phyloP scores from a whole-genome alignment of 2,329 filamentous ascomycete species.

The Sclerotinia sclerotiorum region DNA sequence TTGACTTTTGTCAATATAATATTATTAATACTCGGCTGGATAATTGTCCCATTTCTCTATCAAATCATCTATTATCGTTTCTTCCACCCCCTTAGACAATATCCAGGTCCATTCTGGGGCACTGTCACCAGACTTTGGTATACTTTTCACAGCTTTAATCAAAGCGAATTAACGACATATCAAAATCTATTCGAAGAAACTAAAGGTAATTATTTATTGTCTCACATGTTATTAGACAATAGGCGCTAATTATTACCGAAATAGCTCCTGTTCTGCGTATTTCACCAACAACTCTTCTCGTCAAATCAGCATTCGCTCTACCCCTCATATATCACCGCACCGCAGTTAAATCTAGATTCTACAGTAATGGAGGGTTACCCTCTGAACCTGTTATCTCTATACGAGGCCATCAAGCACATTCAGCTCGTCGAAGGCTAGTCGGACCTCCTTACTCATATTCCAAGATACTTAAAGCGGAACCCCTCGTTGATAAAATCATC shows the following conservation, averaged over 20 bases:
- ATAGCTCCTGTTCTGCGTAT: slow-evolving; percentile 54
- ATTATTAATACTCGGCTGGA: background rate
- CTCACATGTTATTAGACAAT: background rate
- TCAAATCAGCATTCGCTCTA: slow-evolving; percentile 54
- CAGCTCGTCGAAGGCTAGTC: slow-evolving; percentile 53
- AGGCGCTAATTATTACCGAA: background rate
- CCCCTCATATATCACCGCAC: slow-evolving; percentile 56
- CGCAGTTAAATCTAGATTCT: slow-evolving; percentile 58
- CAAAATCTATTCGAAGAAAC: slow-evolving; percentile 9
- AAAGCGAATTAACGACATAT: background rate
- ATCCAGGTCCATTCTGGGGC: slow-evolving; percentile 40
- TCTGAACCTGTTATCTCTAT: slow-evolving; percentile 58
- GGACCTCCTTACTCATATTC: slow-evolving; percentile 54
- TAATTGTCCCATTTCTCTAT: background rate
- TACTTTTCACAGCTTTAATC: slow-evolving; percentile 31
- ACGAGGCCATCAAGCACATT: slow-evolving; percentile 52
- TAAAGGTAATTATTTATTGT: background rate
- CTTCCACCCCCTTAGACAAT: slow-evolving; percentile 39
- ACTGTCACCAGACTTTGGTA: slow-evolving; percentile 42
- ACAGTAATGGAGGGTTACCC: slow-evolving; percentile 59
- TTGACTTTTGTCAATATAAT: background rate
- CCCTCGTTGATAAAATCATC: slow-evolving; percentile 53
- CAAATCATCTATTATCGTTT: slow-evolving; percentile 32
- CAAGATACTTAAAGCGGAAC: slow-evolving; percentile 60
- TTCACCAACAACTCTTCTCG: slow-evolving; percentile 53